These are phyloP conservation scores for Diplodia scrobiculata DNA, from an alignment of 2,329 filamentous ascomycete species.

Conservation along the genomic window DNA sequence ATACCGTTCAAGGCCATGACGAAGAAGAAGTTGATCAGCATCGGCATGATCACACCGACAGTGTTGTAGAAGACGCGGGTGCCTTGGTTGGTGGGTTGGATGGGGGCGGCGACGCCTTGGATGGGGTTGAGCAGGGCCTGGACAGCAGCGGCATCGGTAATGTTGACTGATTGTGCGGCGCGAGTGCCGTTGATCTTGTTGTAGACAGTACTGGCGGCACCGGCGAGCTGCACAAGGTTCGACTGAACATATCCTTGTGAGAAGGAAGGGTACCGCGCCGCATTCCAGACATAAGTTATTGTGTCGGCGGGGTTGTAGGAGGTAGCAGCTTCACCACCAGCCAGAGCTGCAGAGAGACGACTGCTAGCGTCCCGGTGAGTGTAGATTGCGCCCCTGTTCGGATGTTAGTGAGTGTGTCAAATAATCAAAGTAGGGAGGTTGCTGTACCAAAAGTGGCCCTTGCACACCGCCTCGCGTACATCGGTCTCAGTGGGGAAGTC, in stretches of 20 bases:
- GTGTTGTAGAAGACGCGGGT: conserved; percentile 52
- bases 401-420: not conserved
- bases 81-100: conserved; percentile 49
- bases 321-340: conserved; percentile 37
- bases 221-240: conserved; percentile 39
- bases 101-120: conserved; percentile 41
- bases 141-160: conserved; percentile 39
- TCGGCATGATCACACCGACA: conserved; percentile 49
- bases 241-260: conserved; percentile 42
- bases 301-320: conserved; percentile 44
- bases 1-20: conserved; percentile 51
- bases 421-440: not conserved
- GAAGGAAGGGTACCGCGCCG: conserved; percentile 49
- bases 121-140: conserved; percentile 47
- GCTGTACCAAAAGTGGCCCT: conserved; percentile 38
- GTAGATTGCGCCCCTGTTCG: conserved; percentile 35
- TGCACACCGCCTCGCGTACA: conserved; percentile 44
- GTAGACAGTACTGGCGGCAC: conserved; percentile 43
- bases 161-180: conserved; percentile 35
- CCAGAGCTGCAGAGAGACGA: conserved; percentile 43
- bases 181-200: conserved; percentile 40
- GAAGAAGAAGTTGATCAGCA: conserved; percentile 55
- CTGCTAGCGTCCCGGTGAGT: conserved; percentile 43
- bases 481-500: conserved; percentile 37
- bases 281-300: conserved; percentile 51